Base-by-base conservation (phyloP, 225 moss, liverwort and hornwort species). In the Marchantia polymorpha region DNA sequence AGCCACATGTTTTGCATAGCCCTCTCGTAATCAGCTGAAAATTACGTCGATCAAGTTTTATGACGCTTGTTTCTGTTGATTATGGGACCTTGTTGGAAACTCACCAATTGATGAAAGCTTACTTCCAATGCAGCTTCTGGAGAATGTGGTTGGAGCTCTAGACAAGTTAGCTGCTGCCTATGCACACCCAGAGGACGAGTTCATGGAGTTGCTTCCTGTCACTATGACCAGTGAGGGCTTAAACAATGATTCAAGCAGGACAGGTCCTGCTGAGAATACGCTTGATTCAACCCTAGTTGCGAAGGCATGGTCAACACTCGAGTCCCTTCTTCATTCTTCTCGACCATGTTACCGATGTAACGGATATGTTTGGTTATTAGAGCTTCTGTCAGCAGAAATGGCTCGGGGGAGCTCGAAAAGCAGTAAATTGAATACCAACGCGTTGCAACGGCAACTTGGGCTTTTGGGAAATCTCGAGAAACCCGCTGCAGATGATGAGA, bases 371-470 rank as follows among this genome's bases (percentile, higher is more conserved):
- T 99, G 99, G 99, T 86, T 99, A 54, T 92, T 99, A 74, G 93
- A 95, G 82, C 93, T 99, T 74, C 90, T 99, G 30, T 89, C 92
- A 52, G 99, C 95, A 65, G 93, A 99, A 89, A 93, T 99, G 99
- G 92, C 99, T 53, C 89, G 90, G 75, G 95, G 99, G 53, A 92
- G 91, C 46, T 90, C 91, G 8, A 97, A 94, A 80, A 90, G 92
- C 48, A 94, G 91, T 79, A 97, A 94, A 82, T 72, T 91, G 74
- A 94, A 94, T 58, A 99, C 94, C 14, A 89, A 99, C 77, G 95
- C 93, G n/a, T 78, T 99, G 47, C 95, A 95, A 89, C 88, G 99
- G 52, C 99, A 99, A 73, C 91, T 99, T 64, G 92, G 92, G 74
- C 87, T 92, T 69, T 76, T 96, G 75, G 96, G 96, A 66, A 89